Evolutionary conservation across 1,139 yeast genomes (phyloP), one percentile per base, ranked within the genome.

Genomic region (Geotrichum citri-aurantii): DNA sequence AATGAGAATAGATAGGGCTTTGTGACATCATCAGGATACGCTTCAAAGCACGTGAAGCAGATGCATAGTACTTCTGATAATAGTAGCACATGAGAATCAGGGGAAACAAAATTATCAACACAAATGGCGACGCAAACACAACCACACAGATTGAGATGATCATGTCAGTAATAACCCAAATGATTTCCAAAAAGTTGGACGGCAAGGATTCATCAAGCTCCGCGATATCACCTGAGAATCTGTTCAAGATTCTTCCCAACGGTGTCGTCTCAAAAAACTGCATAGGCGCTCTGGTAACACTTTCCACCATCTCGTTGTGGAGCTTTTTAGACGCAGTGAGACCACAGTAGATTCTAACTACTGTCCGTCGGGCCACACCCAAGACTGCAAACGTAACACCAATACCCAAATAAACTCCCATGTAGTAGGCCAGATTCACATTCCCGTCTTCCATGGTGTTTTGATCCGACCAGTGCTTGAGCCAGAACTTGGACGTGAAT

Each of bases 61-160:
- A 84, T 68, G 86, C 92, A 68, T 86, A 88, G 72, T 86, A 89
- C 68, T 83, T 88, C 73, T 95, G 98, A 71, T 88, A 92, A 70
- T 84, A 86, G 59, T 83, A 74, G 74, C 93, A 93, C 59, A 92
- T 74, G 64, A 77, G 82, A 59, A 79, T 77, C 17, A 79, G 69
- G 10, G 82, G 71, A 59, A 81, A 79, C 24, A 81, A 59, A 7
- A 81, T 59, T 0, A 76, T 65, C 57, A 88, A 70, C 52, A 84
- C 76, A 11, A 87, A 85, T 26, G 88, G 80, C 0, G 92, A 87
- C 2, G 88, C 90, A 71, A 83, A 79, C 55, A 88, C 78, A 72
- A 91, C 84, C 65, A 89, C 79, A 33, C 86, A 79, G 59, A 86
- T 65, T 8, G 86, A 83, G 63, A 92, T 91, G 55, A 81, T 63